Evolutionary conservation across 2,329 filamentous ascomycete genomes (phyloP).

Genomic region (Paracamarosporium sp.): DNA sequence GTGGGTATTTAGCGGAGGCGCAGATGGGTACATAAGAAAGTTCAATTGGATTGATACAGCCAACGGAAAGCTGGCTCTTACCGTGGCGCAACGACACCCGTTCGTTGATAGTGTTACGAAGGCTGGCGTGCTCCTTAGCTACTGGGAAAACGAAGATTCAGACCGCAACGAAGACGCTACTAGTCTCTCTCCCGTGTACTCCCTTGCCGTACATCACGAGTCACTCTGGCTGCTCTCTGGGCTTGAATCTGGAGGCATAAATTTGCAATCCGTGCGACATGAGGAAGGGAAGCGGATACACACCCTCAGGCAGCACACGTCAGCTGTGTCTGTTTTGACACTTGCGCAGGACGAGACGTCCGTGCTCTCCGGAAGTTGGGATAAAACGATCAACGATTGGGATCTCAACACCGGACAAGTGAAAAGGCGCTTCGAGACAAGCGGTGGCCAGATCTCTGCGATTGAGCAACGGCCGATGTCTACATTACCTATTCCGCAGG

Average conservation of each 20-base stretch:
- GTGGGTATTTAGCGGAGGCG: slow-evolving; percentile 93
- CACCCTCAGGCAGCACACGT: slow-evolving; percentile 81
- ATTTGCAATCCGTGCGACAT: slow-evolving; percentile 89
- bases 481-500: slow-evolving; percentile 75
- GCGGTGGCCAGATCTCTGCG: slow-evolving; percentile 82
- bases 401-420: slow-evolving; percentile 86
- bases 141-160: slow-evolving; percentile 95
- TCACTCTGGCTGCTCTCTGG: slow-evolving; percentile 92
- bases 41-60: slow-evolving; percentile 95
- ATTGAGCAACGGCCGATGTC: slow-evolving; percentile 85
- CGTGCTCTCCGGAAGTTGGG: slow-evolving; percentile 93
- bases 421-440: slow-evolving; percentile 77
- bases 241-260: slow-evolving; percentile 88
- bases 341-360: slow-evolving; percentile 85
- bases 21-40: slow-evolving; percentile 94
- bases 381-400: slow-evolving; percentile 94
- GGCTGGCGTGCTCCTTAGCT: slow-evolving; percentile 90
- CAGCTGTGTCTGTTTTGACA: slow-evolving; percentile 86
- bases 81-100: slow-evolving; percentile 92
- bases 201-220: slow-evolving; percentile 86
- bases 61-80: slow-evolving; percentile 91
- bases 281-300: slow-evolving; percentile 92
- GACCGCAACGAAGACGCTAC: slow-evolving; percentile 56
- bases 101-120: slow-evolving; percentile 98
- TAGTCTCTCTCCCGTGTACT: slow-evolving; percentile 86